Evolutionary conservation across 2,329 filamentous ascomycete species (phyloP), one percentile per base, ranked within the genome.

Genomic region (Cladosporium austrohemisphaericum): DNA sequence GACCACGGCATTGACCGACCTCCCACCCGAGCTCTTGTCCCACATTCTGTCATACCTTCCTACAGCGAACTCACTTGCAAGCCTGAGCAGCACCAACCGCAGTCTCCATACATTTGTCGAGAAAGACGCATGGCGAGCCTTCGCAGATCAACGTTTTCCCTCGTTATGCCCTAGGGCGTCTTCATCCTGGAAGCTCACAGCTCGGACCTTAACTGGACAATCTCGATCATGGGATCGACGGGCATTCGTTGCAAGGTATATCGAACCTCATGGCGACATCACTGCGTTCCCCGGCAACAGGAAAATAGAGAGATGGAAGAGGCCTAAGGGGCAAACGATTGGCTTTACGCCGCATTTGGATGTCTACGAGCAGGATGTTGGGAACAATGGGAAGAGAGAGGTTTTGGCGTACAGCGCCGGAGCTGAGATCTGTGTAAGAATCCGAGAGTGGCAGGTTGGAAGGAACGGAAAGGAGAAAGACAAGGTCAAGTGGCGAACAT

Each of bases 361-460:
- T 41, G 61, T 61, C 3, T 58, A 55, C 23, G 62, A 65, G 45
- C 53, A 59, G 9, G 49, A 62, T 33, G 5, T 31, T 8, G 57
- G 53, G 5, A 74, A 74, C 63, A 65, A 38, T 68, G 76, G 32
- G 40, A 69, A 76, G 55, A 74, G 71, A 57, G 80, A 84, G 58
- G 73, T 79, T 0, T 61, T 85, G 6, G 77, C 74, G 2, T 83
- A 79, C 74, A 80, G 80, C 45, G 80, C 80, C 10, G 81, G 78
- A 1, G 76, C 80, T 2, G 73, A 80, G 50, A 60, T 85, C 8
- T 65, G 77, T 4, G 67, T 73, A 9, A 76, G 73, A 56, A 67
- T 75, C 47, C 70, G 70, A 19, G 73, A 70, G 1, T 61, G 47
- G 25, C 25, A 18, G 5, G 28, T 31, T 8, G 23, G 40, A 14